Evolutionary conservation across 169 alveolate genomes (phyloP).

Genomic region (Nephromyces sp.): DNA sequence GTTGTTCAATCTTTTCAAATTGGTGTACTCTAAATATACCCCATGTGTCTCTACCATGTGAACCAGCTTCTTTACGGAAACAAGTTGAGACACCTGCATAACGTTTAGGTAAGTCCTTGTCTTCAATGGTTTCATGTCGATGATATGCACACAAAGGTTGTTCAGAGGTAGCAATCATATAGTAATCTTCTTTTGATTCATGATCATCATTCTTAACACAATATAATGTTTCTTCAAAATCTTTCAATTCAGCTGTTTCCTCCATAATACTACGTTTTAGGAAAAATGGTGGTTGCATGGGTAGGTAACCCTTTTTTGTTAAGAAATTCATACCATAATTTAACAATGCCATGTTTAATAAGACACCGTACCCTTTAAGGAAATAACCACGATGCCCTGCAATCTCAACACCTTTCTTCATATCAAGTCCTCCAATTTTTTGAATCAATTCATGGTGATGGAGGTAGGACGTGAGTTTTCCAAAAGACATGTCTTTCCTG

Average conservation of each 20-base stretch:
- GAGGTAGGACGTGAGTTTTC: slow-evolving; percentile 1
- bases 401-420: slow-evolving; percentile 83
- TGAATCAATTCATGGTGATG: slow-evolving; percentile 59
- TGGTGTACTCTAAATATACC: slow-evolving; percentile 98
- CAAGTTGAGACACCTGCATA: slow-evolving; percentile 94
- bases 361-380: slow-evolving; percentile 87
- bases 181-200: slow-evolving; percentile 60
- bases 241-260: slow-evolving; percentile 92
- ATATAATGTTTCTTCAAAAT: slow-evolving; percentile 92
- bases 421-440: slow-evolving; percentile 77
- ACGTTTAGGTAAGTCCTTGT: slow-evolving; percentile 69
- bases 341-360: slow-evolving; percentile 89
- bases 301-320: slow-evolving; percentile 79
- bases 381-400: slow-evolving; percentile 98
- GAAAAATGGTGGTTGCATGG: slow-evolving; percentile 95
- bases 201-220: slow-evolving; percentile 37
- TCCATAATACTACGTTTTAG: slow-evolving; percentile 88
- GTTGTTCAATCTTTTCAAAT: slow-evolving; percentile 97
- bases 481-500: background rate
- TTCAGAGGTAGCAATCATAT: slow-evolving; percentile 97
- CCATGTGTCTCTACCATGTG: slow-evolving; percentile 95
- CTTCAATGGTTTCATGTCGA: slow-evolving; percentile 57
- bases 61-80: slow-evolving; percentile 99
- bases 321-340: slow-evolving; percentile 85
- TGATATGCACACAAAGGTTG: slow-evolving; percentile 96